These are phyloP conservation scores for Aurantiochytrium sp. DNA, from an alignment of 108 stramenopile genomes.

Conservation along the genomic window DNA sequence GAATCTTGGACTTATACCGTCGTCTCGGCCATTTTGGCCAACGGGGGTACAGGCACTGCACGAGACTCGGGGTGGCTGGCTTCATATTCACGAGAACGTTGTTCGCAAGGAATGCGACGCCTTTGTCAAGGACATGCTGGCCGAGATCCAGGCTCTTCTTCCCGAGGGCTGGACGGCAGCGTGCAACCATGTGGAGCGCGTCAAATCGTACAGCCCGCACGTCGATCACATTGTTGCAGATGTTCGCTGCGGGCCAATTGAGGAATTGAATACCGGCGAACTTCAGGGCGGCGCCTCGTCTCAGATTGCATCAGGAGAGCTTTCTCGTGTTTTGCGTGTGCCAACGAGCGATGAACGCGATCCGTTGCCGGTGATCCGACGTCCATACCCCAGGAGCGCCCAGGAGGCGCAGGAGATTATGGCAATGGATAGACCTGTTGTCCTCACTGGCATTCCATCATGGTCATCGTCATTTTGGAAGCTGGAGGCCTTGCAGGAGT, in stretches of 20 bases:
- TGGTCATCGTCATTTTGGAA: background rate
- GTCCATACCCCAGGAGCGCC: background rate
- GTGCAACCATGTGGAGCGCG: conserved; percentile 66
- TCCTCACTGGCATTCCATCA: background rate
- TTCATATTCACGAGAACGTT: conserved; percentile 90
- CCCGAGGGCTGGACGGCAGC: conserved; percentile 54
- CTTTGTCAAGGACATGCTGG: conserved; percentile 46
- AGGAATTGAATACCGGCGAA: background rate
- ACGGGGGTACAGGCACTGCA: conserved; percentile 66
- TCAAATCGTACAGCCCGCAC: conserved; percentile 70
- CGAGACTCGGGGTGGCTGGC: conserved; percentile 56
- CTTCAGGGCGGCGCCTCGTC: background rate
- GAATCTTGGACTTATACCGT: conserved; percentile 81
- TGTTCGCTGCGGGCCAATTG: background rate
- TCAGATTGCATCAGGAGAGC: background rate
- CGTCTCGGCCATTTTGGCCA: conserved; percentile 76
- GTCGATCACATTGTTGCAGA: conserved; percentile 39
- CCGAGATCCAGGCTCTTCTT: background rate
- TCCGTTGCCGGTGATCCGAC: background rate
- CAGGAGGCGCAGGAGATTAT: background rate
- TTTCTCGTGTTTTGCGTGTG: background rate
- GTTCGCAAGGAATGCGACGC: conserved; percentile 33
- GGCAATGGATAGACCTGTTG: background rate
- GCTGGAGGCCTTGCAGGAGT: background rate
- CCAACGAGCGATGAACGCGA: background rate